These are phyloP conservation scores for Picea mariana DNA, from an alignment of 83 land plant genomes.

Conservation along the genomic window DNA sequence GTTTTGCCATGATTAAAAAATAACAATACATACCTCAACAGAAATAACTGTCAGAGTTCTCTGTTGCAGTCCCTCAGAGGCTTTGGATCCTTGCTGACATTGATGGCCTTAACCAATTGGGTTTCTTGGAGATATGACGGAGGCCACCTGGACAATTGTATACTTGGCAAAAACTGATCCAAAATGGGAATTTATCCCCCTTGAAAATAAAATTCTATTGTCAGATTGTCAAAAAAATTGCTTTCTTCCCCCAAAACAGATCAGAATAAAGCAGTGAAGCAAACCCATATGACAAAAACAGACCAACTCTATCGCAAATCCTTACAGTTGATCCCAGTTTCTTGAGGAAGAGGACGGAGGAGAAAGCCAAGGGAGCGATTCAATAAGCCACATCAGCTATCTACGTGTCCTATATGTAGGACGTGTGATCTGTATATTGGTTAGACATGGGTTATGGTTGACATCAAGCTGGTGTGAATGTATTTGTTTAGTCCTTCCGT, in stretches of 20 bases:
- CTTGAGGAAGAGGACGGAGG: not conserved
- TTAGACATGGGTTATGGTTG: not conserved
- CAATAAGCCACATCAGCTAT: constrained; percentile 10
- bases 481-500: not conserved
- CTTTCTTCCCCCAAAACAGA: too few relatives aligned
- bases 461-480: too few relatives aligned
- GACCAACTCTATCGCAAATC: not conserved
- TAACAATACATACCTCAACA: not conserved
- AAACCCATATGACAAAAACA: not conserved
- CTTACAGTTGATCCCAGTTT: not conserved
- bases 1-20: too few relatives aligned
- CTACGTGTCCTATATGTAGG: constrained; percentile 13
- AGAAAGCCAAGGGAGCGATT: not conserved
- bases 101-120: constrained; percentile 5
- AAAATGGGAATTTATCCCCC: not conserved
- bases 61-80: not conserved
- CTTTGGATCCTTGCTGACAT: constrained; percentile 7
- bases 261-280: too few relatives aligned
- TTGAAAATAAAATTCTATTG: not conserved
- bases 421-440: not conserved
- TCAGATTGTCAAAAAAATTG: too few relatives aligned
- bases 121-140: not conserved
- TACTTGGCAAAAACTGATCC: not conserved
- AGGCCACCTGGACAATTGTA: not conserved
- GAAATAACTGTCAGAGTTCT: not conserved